These are phyloP conservation scores for Madurella fahalii DNA, from an alignment of 2,329 filamentous ascomycete genomes.

Conservation along the genomic window DNA sequence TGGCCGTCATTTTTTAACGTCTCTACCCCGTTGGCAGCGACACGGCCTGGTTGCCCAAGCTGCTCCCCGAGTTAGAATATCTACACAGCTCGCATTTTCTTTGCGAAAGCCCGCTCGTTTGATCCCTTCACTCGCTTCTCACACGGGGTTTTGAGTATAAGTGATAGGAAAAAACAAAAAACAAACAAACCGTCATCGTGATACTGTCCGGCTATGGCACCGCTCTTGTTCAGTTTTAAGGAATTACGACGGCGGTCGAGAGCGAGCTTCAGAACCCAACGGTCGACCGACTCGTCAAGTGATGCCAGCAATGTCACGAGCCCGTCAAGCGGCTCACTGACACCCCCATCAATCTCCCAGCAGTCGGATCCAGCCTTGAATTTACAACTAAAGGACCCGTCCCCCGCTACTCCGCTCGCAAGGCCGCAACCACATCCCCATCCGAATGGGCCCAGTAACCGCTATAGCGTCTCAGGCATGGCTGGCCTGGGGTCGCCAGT, in stretches of 20 bases:
- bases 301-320: conserved; percentile 58
- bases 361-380: conserved; percentile 63
- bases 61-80: no score
- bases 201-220: conserved; percentile 43
- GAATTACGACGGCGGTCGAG: conserved; percentile 73
- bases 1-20: neutral
- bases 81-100: no score
- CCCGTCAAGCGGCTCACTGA: conserved; percentile 65
- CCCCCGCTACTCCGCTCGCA: conserved; percentile 25
- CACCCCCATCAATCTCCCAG: conserved; percentile 68
- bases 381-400: conserved; percentile 52
- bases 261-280: conserved; percentile 65
- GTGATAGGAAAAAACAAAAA: neutral
- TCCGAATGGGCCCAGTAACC: conserved; percentile 42
- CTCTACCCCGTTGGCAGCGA: no score
- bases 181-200: no score
- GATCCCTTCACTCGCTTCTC: no score
- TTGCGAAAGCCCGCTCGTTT: no score
- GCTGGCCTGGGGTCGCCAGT: conserved; percentile 55
- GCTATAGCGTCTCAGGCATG: conserved; percentile 63
- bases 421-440: conserved; percentile 38
- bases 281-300: conserved; percentile 59
- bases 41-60: no score
- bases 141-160: no score
- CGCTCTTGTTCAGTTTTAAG: conserved; percentile 64